phyloP scores from a whole-genome alignment of 192 early-diverging fungal genomes.

The Backusella parvicylindrica region DNA sequence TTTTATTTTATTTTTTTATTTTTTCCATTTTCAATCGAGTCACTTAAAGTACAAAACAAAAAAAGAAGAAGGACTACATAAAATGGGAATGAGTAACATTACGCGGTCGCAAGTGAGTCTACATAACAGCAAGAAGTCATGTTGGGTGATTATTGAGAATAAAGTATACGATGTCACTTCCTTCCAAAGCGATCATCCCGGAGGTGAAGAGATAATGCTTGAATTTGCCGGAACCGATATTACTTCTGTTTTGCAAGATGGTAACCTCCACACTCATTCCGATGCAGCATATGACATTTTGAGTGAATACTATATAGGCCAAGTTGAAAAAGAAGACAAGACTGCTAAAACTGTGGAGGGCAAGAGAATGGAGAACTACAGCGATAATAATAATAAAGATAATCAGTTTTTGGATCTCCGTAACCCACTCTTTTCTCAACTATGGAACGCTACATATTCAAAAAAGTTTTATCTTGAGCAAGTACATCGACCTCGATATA shows the following conservation, averaged over 20 bases:
- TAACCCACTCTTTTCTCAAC: slow-evolving; percentile 80
- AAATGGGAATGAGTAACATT: background rate
- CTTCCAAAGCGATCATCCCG: slow-evolving; percentile 89
- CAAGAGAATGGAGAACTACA: background rate
- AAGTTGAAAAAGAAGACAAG: background rate
- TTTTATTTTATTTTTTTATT: too few relatives aligned
- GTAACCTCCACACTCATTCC: slow-evolving; percentile 70
- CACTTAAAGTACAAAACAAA: background rate
- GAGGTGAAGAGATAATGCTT: slow-evolving; percentile 83
- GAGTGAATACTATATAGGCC: slow-evolving; percentile 79
- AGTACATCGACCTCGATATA: slow-evolving; percentile 85
- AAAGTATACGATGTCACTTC: slow-evolving; percentile 85
- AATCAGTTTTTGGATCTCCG: slow-evolving; percentile 76
- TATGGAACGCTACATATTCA: slow-evolving; percentile 69
- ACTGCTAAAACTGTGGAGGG: background rate
- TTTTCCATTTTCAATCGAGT: background rate
- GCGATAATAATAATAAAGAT: slow-evolving; percentile 30
- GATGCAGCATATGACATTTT: slow-evolving; percentile 84
- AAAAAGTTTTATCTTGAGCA: slow-evolving; percentile 86
- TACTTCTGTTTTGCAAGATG: slow-evolving; percentile 70
- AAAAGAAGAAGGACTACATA: background rate
- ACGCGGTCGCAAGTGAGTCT: slow-evolving; percentile 51
- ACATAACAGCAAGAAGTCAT: slow-evolving; percentile 63
- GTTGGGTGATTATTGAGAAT: slow-evolving; percentile 82
- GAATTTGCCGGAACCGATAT: slow-evolving; percentile 86